These are phyloP conservation scores for Esteya vermicola DNA, from an alignment of 2,329 filamentous ascomycete genomes.

Conservation along the genomic window DNA sequence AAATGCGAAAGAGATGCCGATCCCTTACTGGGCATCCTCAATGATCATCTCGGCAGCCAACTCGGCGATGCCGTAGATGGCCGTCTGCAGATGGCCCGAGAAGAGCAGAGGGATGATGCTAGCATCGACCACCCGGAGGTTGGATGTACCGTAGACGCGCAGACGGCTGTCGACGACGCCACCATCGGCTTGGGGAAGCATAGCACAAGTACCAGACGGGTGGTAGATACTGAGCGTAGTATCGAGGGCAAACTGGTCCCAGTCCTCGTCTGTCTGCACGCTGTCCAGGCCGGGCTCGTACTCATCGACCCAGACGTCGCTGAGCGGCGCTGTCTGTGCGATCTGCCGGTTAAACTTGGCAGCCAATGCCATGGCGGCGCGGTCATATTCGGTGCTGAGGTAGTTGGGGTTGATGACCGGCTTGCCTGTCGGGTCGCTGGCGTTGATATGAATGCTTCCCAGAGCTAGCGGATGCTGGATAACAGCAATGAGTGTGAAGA, in stretches of 20 bases:
- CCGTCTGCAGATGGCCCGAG: conserved; percentile 32
- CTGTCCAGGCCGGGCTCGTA: conserved; percentile 18
- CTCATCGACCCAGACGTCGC: conserved; percentile 17
- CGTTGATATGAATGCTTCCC: conserved; percentile 19
- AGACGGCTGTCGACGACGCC: conserved; percentile 23
- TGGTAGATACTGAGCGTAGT: conserved; percentile 20
- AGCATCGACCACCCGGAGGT: conserved; percentile 33
- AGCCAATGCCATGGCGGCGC: conserved; percentile 11
- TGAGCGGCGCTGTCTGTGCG: conserved; percentile 17
- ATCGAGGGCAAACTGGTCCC: conserved; percentile 8
- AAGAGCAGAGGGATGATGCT: conserved; percentile 31
- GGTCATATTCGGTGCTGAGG: conserved; percentile 15
- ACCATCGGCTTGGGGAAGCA: conserved; percentile 28
- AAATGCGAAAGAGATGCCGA: too few species aligned
- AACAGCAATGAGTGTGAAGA: conserved; percentile 15
- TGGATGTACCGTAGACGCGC: conserved; percentile 31
- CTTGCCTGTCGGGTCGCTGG: conserved; percentile 18
- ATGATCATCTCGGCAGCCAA: conserved; percentile 21
- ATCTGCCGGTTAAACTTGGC: conserved; percentile 19
- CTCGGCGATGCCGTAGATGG: conserved; percentile 38
- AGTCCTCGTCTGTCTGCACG: conserved; percentile 6
- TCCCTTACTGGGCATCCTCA: background rate
- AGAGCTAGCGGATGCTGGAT: conserved; percentile 18
- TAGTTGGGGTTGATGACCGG: conserved; percentile 21
- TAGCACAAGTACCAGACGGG: conserved; percentile 28